Base-by-base conservation (phyloP, 31 red algal genomes). In the Odonthalia washingtoniensis region DNA sequence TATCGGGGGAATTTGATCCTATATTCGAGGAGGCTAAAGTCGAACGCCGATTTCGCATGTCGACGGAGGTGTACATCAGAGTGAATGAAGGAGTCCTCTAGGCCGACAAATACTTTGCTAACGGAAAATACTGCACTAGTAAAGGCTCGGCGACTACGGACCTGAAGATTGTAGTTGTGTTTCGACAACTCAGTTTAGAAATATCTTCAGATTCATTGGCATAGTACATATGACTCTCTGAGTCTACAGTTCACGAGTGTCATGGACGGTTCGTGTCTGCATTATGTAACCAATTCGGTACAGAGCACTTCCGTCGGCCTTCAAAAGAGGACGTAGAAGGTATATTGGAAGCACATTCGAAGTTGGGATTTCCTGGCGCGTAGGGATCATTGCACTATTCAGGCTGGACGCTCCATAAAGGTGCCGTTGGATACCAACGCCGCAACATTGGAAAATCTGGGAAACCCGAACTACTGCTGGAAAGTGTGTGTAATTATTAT, bases 141-240 rank as follows among this genome's bases (percentile, higher is more conserved):
- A 62, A 69, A 12, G 21, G 27, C n/a, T 82, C 78, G 14, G 49
- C 78, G 31, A 82, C 78, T 82, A 79, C 40, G 36, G 41, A 89
- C 62, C 86, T 80, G 75, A 89, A 89, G 21, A 36, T 89, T 38
- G 34, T 35, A 3, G 83, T 49, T 39, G 70, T 44, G 12, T 36
- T 86, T n/a, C 35, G 26, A 36, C 83, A 86, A 86, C 69, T 86
- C 3, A 76, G 46, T 64, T 62, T 2, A n/a, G n/a, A n/a, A n/a
- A n/a, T n/a, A n/a, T n/a, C n/a, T n/a, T n/a, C n/a, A n/a, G n/a
- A n/a, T n/a, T n/a, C n/a, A n/a, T n/a, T n/a, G n/a, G n/a, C n/a
- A n/a, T n/a, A n/a, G n/a, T n/a, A n/a, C n/a, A n/a, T 75, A 52
- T 70, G 46, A 41, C 30, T 86, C 5, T 72, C 34, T 45, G 70